Base-by-base conservation (phyloP, 148 eudicot genomes). In the Cornus florida region DNA sequence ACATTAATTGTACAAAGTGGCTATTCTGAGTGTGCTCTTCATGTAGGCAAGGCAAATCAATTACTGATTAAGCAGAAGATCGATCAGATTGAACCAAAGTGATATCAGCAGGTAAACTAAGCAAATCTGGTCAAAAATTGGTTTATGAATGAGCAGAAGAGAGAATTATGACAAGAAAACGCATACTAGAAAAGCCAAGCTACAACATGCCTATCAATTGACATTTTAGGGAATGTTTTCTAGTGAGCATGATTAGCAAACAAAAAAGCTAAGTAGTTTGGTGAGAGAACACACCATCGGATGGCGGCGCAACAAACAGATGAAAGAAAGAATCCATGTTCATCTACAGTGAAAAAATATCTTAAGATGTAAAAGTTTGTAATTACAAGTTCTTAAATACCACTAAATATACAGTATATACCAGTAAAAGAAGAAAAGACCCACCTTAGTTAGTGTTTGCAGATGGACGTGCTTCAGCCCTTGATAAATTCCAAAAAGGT, bases 361-460 rank as follows among this genome's bases (percentile, higher is more conserved):
- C 59, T 53, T 7, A 14, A 53, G 59, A 53, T 53, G 16, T 53
- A 14, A 53, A 53, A 53, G 4, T 53, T 11, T 53, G 19, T 53
- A 3, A 53, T 53, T 53, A 4, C 59, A 53, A 3, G 17, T 53
- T 53, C 19, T 53, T 16, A 53, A 53, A 53, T 53, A 53, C 59
- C 19, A 16, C 59, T 53, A 53, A 24, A 56, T 60, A 65, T 20
- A 32, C n/a, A 12, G 65, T 33, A 41, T 39, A 14, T 57, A n/a
- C 38, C 48, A 23, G 16, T 7, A 16, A 20, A 67, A 28, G 73
- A 31, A 82, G 59, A 48, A 32, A 62, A 74, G 76, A 80, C 86
- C 33, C 82, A 96, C 99, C 98, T 96, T 96, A 69, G 99, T 96
- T 83, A 96, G 82, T 60, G 99, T 96, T 78, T 92, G 97, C 75